Percentiles rank a stretch among this genome's conserved stretches.
phyloP scores from a whole-genome alignment of 345 rosid genomes.

The Isatis tinctoria region DNA sequence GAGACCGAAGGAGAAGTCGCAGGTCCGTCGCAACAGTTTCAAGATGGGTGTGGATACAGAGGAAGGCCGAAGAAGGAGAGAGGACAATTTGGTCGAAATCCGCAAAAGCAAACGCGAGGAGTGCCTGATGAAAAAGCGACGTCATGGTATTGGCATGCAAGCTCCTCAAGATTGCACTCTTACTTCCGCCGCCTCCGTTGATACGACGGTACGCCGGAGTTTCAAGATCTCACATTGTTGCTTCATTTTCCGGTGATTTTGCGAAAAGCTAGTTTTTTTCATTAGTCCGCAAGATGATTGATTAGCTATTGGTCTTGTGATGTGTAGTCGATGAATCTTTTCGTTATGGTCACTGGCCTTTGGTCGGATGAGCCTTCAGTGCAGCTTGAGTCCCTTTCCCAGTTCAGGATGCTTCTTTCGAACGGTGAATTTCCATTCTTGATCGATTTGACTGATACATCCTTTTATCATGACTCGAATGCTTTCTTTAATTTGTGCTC shows the following conservation, averaged over 20 bases:
- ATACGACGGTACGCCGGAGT: background rate
- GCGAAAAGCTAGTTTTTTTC: background rate
- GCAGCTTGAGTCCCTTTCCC: constrained; percentile 44
- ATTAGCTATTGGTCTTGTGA: background rate
- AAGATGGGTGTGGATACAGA: constrained; percentile 22
- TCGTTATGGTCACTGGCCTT: constrained; percentile 41
- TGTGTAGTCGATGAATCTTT: constrained; percentile 48
- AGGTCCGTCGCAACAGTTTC: constrained; percentile 26
- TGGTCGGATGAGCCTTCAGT: constrained; percentile 35
- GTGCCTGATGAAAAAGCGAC: constrained; percentile 31
- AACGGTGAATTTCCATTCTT: constrained; percentile 17
- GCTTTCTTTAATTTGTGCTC: background rate
- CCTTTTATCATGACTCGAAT: too few relatives aligned
- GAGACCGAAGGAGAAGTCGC: constrained; percentile 22
- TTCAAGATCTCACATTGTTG: too few relatives aligned
- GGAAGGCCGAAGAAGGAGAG: constrained; percentile 35
- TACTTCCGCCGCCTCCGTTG: background rate
- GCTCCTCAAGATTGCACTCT: background rate
- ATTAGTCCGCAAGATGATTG: background rate
- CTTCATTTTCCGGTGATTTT: too few relatives aligned
- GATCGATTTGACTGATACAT: background rate
- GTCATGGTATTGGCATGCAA: constrained; percentile 4
- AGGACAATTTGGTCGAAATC: constrained; percentile 25
- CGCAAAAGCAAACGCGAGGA: constrained; percentile 27
- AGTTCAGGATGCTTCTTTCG: constrained; percentile 46